These are phyloP conservation scores for Fusarium palustre DNA, from an alignment of 2,329 filamentous ascomycete genomes.

Conservation along the genomic window DNA sequence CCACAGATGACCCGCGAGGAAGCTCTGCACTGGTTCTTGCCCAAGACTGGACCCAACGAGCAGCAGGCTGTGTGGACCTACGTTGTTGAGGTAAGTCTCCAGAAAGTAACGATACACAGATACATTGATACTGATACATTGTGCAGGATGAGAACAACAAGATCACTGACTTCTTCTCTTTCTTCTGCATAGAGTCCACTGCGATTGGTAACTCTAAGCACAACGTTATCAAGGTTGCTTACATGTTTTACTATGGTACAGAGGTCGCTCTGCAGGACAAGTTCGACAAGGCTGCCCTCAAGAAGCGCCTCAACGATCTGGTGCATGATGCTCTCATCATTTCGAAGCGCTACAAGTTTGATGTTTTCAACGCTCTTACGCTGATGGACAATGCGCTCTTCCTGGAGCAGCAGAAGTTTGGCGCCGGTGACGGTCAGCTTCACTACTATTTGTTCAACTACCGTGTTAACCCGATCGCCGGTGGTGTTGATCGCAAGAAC, in stretches of 20 bases:
- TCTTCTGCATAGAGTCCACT: conserved; percentile 94
- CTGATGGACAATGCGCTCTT: conserved; percentile 95
- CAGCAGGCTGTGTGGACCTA: conserved; percentile 95
- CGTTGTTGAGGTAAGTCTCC: conserved; percentile 78
- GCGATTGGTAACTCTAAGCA: conserved; percentile 86
- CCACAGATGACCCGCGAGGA: conserved; percentile 85
- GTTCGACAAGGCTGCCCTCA: conserved; percentile 69
- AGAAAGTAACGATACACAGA: no score
- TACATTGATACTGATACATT: neutral
- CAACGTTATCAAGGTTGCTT: conserved; percentile 85
- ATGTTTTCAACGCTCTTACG: conserved; percentile 96
- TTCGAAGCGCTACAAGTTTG: conserved; percentile 85
- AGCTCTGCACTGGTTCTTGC: conserved; percentile 88
- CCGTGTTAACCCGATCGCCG: conserved; percentile 83
- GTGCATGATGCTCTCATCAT: conserved; percentile 88
- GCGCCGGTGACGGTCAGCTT: conserved; percentile 90
- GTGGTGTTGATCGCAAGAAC: conserved; percentile 85
- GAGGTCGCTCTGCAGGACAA: conserved; percentile 76
- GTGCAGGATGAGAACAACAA: conserved; percentile 71
- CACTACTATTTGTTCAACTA: conserved; percentile 99
- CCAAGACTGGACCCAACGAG: conserved; percentile 65
- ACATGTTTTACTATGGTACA: conserved; percentile 96
- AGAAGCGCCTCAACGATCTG: conserved; percentile 82
- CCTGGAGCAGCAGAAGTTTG: conserved; percentile 93
- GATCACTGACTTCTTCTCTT: conserved; percentile 97